Conservation (phyloP, 1,284 basidiomycete species). For the Thecaphora thlaspeos region DNA sequence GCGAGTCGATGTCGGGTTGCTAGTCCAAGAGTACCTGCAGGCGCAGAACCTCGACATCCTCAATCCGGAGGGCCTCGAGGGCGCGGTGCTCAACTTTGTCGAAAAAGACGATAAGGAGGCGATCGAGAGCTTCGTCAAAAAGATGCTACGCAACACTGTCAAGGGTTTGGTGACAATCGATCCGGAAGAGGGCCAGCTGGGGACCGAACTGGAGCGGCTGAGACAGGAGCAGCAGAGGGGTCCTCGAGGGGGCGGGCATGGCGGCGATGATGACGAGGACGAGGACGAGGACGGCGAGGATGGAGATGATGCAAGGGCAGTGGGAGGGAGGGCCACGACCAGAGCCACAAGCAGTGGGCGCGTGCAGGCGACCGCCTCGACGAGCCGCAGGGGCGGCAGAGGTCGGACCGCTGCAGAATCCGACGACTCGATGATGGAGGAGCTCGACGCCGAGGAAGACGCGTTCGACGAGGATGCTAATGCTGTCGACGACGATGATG, state of each 20-base stretch:
- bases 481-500: not conserved
- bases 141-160: conserved; percentile 33
- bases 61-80: conserved; percentile 41
- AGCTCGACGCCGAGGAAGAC: conserved; percentile 9
- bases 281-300: not conserved
- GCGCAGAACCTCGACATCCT: conserved; percentile 50
- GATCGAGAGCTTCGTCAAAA: conserved; percentile 40
- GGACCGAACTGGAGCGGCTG: conserved; percentile 30
- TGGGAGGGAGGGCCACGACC: not conserved
- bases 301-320: too few relatives aligned
- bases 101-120: conserved; percentile 54
- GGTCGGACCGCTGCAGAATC: conserved; percentile 6
- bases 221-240: conserved; percentile 21
- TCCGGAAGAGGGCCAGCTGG: conserved; percentile 40
- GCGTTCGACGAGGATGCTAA: not conserved
- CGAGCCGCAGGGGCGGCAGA: conserved; percentile 2
- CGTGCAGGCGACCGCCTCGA: too few relatives aligned
- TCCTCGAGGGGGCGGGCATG: conserved; percentile 12
- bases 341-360: too few relatives aligned
- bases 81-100: conserved; percentile 50
- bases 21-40: conserved; percentile 47
- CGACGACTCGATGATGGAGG: conserved; percentile 49
- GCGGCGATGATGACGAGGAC: conserved; percentile 10
- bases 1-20: conserved; percentile 40
- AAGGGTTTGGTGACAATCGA: conserved; percentile 32